phyloP scores from a whole-genome alignment of 2,329 filamentous ascomycete genomes.

The Penicillium capsulatum region DNA sequence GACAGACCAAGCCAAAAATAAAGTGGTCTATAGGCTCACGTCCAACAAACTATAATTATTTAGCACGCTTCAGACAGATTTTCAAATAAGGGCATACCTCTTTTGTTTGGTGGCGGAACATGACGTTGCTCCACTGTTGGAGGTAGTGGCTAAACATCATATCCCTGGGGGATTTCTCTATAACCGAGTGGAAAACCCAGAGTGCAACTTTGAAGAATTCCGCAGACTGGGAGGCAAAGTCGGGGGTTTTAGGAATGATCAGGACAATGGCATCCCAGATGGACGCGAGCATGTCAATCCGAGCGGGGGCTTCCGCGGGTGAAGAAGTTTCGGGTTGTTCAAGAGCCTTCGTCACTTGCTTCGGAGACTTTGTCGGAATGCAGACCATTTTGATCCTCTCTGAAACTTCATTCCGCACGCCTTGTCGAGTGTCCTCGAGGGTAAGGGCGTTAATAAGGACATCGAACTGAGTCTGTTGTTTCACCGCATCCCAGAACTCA shows the following conservation, averaged over 20 bases:
- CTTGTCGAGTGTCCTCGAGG: conserved; percentile 41
- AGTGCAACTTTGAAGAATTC: conserved; percentile 47
- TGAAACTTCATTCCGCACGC: conserved; percentile 37
- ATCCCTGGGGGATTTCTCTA: conserved; percentile 36
- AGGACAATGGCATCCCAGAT: conserved; percentile 45
- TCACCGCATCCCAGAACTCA: conserved; percentile 45
- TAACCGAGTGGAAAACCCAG: conserved; percentile 41
- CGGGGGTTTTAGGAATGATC: conserved; percentile 38
- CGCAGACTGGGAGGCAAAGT: conserved; percentile 38
- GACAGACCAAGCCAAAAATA: conserved; percentile 41
- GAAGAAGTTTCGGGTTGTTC: conserved; percentile 14
- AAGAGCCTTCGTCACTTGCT: conserved; percentile 21
- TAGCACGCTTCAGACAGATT: conserved; percentile 12
- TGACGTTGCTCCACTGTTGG: conserved; percentile 41
- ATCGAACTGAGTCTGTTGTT: conserved; percentile 35
- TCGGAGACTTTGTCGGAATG: conserved; percentile 29
- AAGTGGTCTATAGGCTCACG: conserved; percentile 44
- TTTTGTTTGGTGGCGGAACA: conserved; percentile 42
- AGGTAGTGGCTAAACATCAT: conserved; percentile 41
- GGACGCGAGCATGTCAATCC: conserved; percentile 40
- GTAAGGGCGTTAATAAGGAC: conserved; percentile 42
- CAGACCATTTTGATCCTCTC: conserved; percentile 40
- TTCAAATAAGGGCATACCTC: conserved; percentile 32
- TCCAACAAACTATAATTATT: conserved; percentile 41
- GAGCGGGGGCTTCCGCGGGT: conserved; percentile 26